phyloP scores from a whole-genome alignment of 495 filamentous ascomycete genomes.

The Stereocaulon alpinum region DNA sequence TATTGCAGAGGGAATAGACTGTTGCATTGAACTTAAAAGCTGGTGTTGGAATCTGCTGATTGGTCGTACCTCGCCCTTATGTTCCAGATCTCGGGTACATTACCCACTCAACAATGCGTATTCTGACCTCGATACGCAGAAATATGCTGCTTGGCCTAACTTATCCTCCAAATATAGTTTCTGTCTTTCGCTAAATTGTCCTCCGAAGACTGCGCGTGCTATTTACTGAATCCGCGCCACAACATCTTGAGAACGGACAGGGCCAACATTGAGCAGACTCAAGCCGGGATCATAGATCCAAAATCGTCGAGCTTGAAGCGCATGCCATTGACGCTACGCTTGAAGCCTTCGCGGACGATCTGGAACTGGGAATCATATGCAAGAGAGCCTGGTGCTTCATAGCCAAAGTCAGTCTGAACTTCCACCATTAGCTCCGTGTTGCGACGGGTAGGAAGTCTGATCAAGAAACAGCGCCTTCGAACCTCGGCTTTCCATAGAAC shows the following conservation, averaged over 20 bases:
- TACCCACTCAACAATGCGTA: no score
- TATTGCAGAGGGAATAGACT: slow-evolving; percentile 73
- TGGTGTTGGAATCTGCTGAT: background rate
- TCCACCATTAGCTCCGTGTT: background rate
- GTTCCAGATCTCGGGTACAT: background rate
- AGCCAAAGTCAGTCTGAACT: background rate
- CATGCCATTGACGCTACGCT: background rate
- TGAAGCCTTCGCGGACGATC: background rate
- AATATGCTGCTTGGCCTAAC: no score
- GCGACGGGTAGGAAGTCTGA: background rate
- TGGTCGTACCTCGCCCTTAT: background rate
- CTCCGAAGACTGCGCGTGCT: no score
- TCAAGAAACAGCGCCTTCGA: background rate
- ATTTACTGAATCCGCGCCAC: no score
- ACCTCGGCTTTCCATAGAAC: background rate
- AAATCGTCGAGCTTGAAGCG: background rate
- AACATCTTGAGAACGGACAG: no score
- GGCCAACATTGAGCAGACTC: no score
- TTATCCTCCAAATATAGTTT: no score
- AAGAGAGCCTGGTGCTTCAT: background rate
- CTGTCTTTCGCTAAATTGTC: no score
- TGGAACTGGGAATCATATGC: background rate
- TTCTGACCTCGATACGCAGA: no score
- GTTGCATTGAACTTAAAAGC: background rate
- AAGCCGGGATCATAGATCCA: background rate